Evolutionary conservation across 2,329 filamentous ascomycete genomes (phyloP).

Genomic region (Colletotrichum higginsianum): DNA sequence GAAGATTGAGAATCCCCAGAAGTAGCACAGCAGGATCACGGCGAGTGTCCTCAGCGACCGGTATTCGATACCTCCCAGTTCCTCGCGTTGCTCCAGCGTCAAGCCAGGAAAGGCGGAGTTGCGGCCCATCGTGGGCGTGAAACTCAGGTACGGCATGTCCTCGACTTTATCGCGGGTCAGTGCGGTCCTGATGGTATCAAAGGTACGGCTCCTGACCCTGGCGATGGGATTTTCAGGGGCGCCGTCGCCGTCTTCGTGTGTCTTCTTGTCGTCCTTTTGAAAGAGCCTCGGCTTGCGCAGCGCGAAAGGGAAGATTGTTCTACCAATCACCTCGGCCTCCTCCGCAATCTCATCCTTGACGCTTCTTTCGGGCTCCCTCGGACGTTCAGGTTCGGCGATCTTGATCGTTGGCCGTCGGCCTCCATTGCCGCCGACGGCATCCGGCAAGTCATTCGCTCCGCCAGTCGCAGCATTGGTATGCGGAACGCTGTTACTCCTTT

Average conservation of each 20-base stretch:
- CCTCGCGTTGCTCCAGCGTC: slow-evolving; percentile 91
- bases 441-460: slow-evolving; percentile 44
- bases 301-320: slow-evolving; percentile 58
- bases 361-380: slow-evolving; percentile 49
- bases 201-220: slow-evolving; percentile 63
- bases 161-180: slow-evolving; percentile 68
- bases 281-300: slow-evolving; percentile 60
- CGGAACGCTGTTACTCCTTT: slow-evolving; percentile 48
- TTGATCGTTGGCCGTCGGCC: slow-evolving; percentile 72
- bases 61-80: slow-evolving; percentile 97
- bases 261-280: slow-evolving; percentile 55
- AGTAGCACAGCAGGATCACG: slow-evolving; percentile 84
- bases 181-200: slow-evolving; percentile 71
- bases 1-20: slow-evolving; percentile 84
- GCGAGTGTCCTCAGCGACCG: slow-evolving; percentile 90
- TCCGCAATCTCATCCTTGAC: slow-evolving; percentile 56
- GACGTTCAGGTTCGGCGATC: slow-evolving; percentile 74
- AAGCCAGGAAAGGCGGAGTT: slow-evolving; percentile 94
- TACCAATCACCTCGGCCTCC: slow-evolving; percentile 58
- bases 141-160: slow-evolving; percentile 91
- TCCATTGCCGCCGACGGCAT: slow-evolving; percentile 26
- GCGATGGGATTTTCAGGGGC: slow-evolving; percentile 44
- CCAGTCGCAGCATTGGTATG: slow-evolving; percentile 45
- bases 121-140: slow-evolving; percentile 90
- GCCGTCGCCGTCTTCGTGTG: slow-evolving; percentile 55